Evolutionary conservation across 2,329 filamentous ascomycete species (phyloP), one percentile per base, ranked within the genome.

Genomic region (Onygenales sp.): DNA sequence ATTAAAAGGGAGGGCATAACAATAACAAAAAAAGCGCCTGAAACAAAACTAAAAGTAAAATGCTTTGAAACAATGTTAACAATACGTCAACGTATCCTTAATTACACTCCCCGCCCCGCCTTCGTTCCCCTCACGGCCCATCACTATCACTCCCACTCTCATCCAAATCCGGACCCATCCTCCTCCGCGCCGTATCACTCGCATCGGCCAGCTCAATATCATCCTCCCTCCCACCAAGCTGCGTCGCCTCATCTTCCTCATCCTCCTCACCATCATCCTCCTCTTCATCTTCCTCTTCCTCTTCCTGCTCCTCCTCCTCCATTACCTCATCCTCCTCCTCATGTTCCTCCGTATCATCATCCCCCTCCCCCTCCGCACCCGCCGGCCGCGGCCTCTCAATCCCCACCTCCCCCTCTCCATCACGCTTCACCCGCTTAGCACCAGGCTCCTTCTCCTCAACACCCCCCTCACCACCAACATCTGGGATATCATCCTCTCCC

Each of bases 381-480:
- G 43, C 37, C 52, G 44, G 8, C 37, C 49, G 33, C 40, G 44
- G 27, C 45, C 54, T 58, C 58, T 11, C 56, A 56, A 52, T 61
- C 3, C 13, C 61, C 61, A 61, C 58, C 47, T 56, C 56, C 4
- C 59, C 56, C 52, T 65, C 59, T 32, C 54, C 57, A 49, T 64
- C 58, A 13, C 57, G 43, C 50, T 60, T 60, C 21, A 56, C 31
- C 31, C 58, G 44, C 51, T 62, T 63, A 42, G 57, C 58, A 37
- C 56, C 61, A 2, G 54, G 57, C 42, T 53, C 49, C 84, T 81
- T 57, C 78, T 76, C 65, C 86, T 76, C 65, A 36, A 66, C 66
- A 2, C 77, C 78, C 56, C 74, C 63, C 45, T 75, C 61, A 0
- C 74, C 73, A 2, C 70, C 77, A 52, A 71, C 65, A 14, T 74